Percentiles rank a stretch among this genome's conserved stretches.
These are phyloP conservation scores for Colletotrichum brevisporum DNA, from an alignment of 2,329 filamentous ascomycete species.

Conservation along the genomic window DNA sequence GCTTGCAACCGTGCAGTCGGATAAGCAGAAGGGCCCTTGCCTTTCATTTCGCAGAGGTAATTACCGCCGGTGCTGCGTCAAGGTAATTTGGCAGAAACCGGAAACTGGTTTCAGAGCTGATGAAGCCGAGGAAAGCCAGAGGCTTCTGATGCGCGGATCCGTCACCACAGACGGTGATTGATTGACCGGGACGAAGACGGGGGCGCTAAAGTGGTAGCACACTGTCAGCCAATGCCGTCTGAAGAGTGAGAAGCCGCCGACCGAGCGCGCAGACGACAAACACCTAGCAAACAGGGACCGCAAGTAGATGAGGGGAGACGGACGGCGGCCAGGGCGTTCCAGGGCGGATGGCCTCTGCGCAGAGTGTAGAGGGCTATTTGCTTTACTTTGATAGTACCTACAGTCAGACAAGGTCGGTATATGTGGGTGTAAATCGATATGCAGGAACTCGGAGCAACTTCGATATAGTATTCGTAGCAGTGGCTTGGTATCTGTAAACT, in stretches of 20 bases:
- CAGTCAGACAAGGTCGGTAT: too few relatives aligned
- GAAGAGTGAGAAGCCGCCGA: constrained; percentile 15
- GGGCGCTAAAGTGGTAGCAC: constrained; percentile 1
- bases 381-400: too few relatives aligned
- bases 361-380: too few relatives aligned
- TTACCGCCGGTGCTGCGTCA: background rate
- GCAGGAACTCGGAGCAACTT: too few relatives aligned
- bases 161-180: constrained; percentile 17
- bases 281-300: constrained; percentile 1
- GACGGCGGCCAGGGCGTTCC: background rate
- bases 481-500: too few relatives aligned
- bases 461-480: too few relatives aligned
- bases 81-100: background rate
- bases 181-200: constrained; percentile 19
- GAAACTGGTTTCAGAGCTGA: constrained; percentile 14
- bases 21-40: constrained; percentile 44
- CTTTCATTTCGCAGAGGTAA: constrained; percentile 51
- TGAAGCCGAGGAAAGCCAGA: constrained; percentile 3
- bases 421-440: too few relatives aligned
- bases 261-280: constrained; percentile 13
- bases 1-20: constrained; percentile 22
- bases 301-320: background rate
- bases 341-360: constrained; percentile 4
- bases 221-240: constrained; percentile 22
- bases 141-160: constrained; percentile 8